Evolutionary conservation across 371 early-diverging fungal genomes (phyloP), one percentile per base, ranked within the genome.

Genomic region (Entomophthora muscae): DNA sequence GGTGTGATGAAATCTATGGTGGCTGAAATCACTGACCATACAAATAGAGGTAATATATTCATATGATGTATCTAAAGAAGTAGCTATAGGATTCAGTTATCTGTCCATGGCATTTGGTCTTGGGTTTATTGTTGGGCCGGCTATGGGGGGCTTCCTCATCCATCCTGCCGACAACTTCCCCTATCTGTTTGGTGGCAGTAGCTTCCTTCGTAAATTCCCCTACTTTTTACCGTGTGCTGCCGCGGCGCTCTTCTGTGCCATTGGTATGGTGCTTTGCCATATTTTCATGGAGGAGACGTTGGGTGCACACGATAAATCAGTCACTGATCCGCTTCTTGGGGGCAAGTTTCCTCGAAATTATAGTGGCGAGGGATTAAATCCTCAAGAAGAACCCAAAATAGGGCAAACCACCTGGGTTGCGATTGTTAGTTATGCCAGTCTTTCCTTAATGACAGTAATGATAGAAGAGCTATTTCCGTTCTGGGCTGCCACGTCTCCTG

Each of bases 161-260:
- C 73, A 90, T 54, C 93, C 95, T 1, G 86, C 76, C 0, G 66
- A 74, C 2, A 76, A 76, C 32, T 86, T 76, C 59, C 91, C 92
- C 0, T 59, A 52, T 3, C 52, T 84, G 10, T 91, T 93, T 74
- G 85, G 83, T 5, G 64, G 76, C 28, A 78, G 74, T 53, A 65
- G 68, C 28, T 75, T 93, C 52, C 78, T 93, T 52, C 70, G 68
- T 2, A 66, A 69, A 3, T 86, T 81, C 63, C 93, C 92, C 1
- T 92, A 91, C 66, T 80, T 90, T 55, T 76, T 95, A 7, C 95
- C 95, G 0, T 93, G 92, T 66, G 70, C 85, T 10, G 78, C 85
- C 5, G 80, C 85, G 3, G 75, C 86, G 0, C 59, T 68, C 3
- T 75, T 90, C 2, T 75, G 81, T 57, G 42, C 78, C 1, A 62